A percentile compares a stretch with the other conserved stretches of the same genome.
Evolutionary conservation across 176 grass and related monocot species (phyloP).

Genomic region (Saccharum officinarum): DNA sequence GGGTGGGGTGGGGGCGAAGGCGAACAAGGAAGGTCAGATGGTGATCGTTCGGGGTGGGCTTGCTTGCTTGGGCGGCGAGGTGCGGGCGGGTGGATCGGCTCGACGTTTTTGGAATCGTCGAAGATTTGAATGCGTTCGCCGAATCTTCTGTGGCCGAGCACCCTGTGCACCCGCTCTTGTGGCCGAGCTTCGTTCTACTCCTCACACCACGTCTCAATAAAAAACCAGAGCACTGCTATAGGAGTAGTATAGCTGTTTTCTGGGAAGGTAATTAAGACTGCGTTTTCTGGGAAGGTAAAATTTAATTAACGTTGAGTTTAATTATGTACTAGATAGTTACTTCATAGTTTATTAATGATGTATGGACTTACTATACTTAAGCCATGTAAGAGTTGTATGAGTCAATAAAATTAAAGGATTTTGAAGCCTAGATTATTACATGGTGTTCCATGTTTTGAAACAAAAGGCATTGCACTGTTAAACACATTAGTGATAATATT

Average conservation of each 20-base stretch:
- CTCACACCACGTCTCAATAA: not conserved
- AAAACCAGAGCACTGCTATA: not conserved
- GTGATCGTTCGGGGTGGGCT: slow-evolving; percentile 6
- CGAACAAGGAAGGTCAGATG: not conserved
- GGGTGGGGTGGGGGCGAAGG: not conserved
- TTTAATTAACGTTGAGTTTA: not conserved
- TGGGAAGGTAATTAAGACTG: not conserved
- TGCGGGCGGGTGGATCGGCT: not conserved
- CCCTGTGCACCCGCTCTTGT: not conserved
- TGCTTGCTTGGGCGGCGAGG: not conserved
- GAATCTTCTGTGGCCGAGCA: slow-evolving; percentile 22
- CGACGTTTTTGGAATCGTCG: slow-evolving; percentile 29
- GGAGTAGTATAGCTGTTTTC: not conserved
- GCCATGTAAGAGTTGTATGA: not conserved
- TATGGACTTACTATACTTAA: not conserved
- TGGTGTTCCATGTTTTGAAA: not conserved
- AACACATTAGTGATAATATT: no score
- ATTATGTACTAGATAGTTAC: not conserved
- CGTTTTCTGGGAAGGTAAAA: not conserved
- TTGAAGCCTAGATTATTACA: not conserved
- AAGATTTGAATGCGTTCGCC: slow-evolving; percentile 35
- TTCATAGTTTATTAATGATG: not conserved
- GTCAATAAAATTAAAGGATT: not conserved
- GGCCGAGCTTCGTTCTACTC: not conserved
- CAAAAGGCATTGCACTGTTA: no score